Conservation (phyloP, 2,329 filamentous ascomycete genomes). For the Diaporthe helianthi region DNA sequence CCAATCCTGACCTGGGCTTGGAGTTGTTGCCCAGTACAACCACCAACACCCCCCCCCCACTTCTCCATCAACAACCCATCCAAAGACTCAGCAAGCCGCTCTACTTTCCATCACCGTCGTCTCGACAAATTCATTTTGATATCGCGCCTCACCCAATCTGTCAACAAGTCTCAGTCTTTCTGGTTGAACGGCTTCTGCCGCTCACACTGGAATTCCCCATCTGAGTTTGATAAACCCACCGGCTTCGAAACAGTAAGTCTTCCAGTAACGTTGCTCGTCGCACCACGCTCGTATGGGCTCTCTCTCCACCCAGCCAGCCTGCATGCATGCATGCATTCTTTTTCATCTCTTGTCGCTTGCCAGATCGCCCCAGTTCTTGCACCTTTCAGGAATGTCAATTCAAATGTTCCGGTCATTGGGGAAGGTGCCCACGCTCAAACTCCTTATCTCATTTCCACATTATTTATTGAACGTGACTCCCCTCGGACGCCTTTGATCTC, state of each 20-base stretch:
- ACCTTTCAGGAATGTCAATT: neutral
- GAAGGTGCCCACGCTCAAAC: neutral
- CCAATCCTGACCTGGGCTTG: neutral
- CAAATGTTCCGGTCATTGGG: neutral
- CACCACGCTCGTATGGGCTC: neutral
- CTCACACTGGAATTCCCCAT: neutral
- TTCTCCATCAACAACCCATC: constrained; percentile 12
- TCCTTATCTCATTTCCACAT: neutral
- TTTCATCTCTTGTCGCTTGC: neutral
- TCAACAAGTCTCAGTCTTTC: neutral
- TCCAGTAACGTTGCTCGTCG: neutral
- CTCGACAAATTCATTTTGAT: neutral
- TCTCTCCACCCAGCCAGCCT: neutral
- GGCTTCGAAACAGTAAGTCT: neutral
- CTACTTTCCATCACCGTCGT: neutral
- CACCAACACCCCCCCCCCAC: neutral
- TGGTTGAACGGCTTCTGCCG: neutral
- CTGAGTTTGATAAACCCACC: no score
- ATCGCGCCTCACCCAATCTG: neutral
- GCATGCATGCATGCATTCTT: neutral
- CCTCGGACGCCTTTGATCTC: neutral
- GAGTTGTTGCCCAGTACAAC: constrained; percentile 19
- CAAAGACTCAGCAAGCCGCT: neutral
- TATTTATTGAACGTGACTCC: neutral
- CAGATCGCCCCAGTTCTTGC: neutral